phyloP scores from a whole-genome alignment of 805 yeast genomes.

The Starmerella bombicola region DNA sequence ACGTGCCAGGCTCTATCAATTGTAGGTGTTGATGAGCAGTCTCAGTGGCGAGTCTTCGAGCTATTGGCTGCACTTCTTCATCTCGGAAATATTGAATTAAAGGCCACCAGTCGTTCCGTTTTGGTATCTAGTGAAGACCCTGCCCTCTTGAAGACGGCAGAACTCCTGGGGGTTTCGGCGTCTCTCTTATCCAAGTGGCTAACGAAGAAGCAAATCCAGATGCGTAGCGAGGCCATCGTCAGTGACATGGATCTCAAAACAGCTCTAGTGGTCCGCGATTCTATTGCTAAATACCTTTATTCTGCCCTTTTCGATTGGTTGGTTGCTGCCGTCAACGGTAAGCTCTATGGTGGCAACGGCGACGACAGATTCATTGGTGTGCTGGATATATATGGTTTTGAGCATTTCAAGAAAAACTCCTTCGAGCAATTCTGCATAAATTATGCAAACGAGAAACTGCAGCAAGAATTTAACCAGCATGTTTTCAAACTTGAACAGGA shows the following conservation, averaged over 20 bases:
- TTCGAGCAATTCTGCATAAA: constrained; percentile 96
- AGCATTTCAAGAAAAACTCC: constrained; percentile 85
- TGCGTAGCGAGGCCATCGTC: constrained; percentile 84
- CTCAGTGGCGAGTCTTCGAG: constrained; percentile 58
- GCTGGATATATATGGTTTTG: constrained; percentile 93
- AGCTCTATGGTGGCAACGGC: constrained; percentile 41
- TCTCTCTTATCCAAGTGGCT: constrained; percentile 74
- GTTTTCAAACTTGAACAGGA: constrained; percentile 95
- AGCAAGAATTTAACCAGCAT: constrained; percentile 94
- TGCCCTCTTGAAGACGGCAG: constrained; percentile 66
- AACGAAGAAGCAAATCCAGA: constrained; percentile 77
- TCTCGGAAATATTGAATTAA: constrained; percentile 81
- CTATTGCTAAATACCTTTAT: constrained; percentile 91
- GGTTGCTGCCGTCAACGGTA: constrained; percentile 68
- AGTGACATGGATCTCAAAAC: constrained; percentile 72
- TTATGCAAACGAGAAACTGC: constrained; percentile 91
- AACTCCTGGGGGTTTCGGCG: constrained; percentile 70
- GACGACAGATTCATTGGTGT: constrained; percentile 87
- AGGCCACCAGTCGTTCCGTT: constrained; percentile 76
- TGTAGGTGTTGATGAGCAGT: constrained; percentile 54
- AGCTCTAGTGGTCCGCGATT: constrained; percentile 84
- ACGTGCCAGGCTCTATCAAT: constrained; percentile 66
- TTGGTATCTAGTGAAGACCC: constrained; percentile 77
- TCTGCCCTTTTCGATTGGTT: constrained; percentile 93
- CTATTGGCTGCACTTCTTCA: constrained; percentile 80